Evolutionary conservation across 2,329 filamentous ascomycete species (phyloP).

Genomic region (Pseudogymnoascus destructans): DNA sequence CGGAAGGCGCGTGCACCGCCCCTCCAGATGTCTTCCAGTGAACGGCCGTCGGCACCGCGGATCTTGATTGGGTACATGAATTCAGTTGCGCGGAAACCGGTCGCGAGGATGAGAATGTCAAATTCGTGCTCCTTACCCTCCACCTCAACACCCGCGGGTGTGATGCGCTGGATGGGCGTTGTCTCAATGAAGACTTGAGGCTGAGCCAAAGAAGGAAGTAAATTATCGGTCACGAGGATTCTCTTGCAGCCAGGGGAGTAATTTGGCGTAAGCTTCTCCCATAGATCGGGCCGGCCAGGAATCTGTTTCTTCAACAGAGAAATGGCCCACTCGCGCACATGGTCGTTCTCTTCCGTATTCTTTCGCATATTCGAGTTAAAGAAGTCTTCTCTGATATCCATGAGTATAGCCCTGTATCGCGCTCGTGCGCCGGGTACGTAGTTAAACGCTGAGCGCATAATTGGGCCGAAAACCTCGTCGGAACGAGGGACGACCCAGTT

Average conservation of each 20-base stretch:
- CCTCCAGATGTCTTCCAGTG: constrained; percentile 40
- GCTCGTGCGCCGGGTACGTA: constrained; percentile 39
- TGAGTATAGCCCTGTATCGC: constrained; percentile 36
- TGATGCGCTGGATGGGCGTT: constrained; percentile 33
- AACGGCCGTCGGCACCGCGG: constrained; percentile 31
- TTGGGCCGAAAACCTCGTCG: constrained; percentile 33
- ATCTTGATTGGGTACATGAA: constrained; percentile 46
- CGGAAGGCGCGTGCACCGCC: constrained; percentile 37
- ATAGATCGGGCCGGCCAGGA: constrained; percentile 35
- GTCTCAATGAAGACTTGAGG: constrained; percentile 40
- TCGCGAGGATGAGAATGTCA: constrained; percentile 44
- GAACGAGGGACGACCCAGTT: constrained; percentile 45
- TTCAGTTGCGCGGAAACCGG: constrained; percentile 44
- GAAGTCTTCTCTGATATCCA: constrained; percentile 41
- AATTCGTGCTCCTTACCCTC: constrained; percentile 31
- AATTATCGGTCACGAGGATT: constrained; percentile 42
- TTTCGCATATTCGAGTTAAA: constrained; percentile 29
- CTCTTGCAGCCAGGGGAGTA: constrained; percentile 43
- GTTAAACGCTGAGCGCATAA: constrained; percentile 15
- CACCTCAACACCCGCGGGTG: constrained; percentile 34
- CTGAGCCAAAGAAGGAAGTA: constrained; percentile 35
- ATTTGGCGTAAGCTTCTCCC: constrained; percentile 39
- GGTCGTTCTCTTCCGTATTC: constrained; percentile 29
- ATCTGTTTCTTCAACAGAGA: constrained; percentile 34
- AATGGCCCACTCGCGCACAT: constrained; percentile 28